Evolutionary conservation across 2,329 filamentous ascomycete genomes (phyloP).

Genomic region (Fusarium beomiforme): DNA sequence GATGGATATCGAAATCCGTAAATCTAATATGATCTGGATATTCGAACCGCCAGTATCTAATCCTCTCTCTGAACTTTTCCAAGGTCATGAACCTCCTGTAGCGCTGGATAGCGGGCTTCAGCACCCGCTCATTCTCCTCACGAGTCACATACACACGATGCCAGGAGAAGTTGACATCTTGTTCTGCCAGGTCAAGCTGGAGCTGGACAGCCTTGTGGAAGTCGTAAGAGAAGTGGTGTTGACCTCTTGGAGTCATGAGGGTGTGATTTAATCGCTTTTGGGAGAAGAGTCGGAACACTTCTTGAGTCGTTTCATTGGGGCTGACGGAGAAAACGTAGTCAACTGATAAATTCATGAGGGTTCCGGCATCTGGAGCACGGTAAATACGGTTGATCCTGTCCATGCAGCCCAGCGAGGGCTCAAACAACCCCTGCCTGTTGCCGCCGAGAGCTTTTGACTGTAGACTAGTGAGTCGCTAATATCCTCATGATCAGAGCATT

Average conservation of each 20-base stretch:
- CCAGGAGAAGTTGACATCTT: constrained; percentile 25
- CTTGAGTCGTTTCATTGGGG: not conserved
- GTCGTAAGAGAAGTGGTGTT: constrained; percentile 1
- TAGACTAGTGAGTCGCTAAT: not conserved
- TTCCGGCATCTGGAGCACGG: not conserved
- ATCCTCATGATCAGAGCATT: not conserved
- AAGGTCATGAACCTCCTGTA: constrained; percentile 30
- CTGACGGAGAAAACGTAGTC: constrained; percentile 1
- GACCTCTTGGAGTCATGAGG: not conserved
- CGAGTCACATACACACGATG: constrained; percentile 22
- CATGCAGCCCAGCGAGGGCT: not conserved
- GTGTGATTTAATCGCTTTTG: not conserved
- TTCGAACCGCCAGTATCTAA: not conserved
- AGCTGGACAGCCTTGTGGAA: constrained; percentile 16
- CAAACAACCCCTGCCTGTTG: constrained; percentile 1
- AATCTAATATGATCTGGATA: not conserved
- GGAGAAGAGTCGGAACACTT: not conserved
- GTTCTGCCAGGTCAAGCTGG: constrained; percentile 22
- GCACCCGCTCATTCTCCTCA: not conserved
- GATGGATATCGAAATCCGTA: constrained; percentile 30
- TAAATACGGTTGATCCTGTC: constrained; percentile 5
- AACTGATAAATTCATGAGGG: constrained; percentile 7
- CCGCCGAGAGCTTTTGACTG: constrained; percentile 9
- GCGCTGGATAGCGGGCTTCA: constrained; percentile 14
- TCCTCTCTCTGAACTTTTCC: not conserved